Evolutionary conservation across 2,329 filamentous ascomycete species (phyloP).

Genomic region (Fusarium cyanostomum): DNA sequence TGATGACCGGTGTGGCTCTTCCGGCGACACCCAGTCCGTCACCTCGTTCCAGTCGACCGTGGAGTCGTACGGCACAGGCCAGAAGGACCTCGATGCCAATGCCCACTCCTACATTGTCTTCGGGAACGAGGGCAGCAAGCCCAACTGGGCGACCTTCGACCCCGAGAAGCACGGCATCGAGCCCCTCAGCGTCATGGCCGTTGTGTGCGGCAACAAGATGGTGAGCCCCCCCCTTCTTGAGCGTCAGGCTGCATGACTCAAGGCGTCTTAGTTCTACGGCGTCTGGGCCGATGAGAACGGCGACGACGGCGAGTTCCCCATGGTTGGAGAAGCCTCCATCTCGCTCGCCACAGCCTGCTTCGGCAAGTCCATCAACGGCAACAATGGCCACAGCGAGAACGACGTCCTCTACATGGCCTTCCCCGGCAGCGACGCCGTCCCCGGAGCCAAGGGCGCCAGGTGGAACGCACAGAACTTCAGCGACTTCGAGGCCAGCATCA

Average conservation of each 20-base stretch:
- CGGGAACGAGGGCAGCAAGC: slow-evolving; percentile 55
- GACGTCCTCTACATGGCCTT: slow-evolving; percentile 73
- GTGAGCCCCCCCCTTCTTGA: slow-evolving; percentile 34
- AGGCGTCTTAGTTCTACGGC: slow-evolving; percentile 59
- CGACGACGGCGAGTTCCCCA: slow-evolving; percentile 55
- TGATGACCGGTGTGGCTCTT: slow-evolving; percentile 57
- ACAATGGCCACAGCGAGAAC: slow-evolving; percentile 63
- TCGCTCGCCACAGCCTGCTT: slow-evolving; percentile 67
- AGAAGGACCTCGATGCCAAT: slow-evolving; percentile 59
- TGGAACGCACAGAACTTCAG: slow-evolving; percentile 62
- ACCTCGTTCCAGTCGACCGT: slow-evolving; percentile 59
- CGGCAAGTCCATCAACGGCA: slow-evolving; percentile 61
- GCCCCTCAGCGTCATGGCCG: slow-evolving; percentile 64
- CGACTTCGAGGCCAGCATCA: slow-evolving; percentile 64
- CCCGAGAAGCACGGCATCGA: slow-evolving; percentile 55
- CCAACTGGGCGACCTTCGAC: slow-evolving; percentile 51
- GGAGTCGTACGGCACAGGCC: slow-evolving; percentile 48
- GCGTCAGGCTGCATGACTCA: neutral
- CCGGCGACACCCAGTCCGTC: slow-evolving; percentile 54
- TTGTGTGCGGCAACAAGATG: slow-evolving; percentile 61
- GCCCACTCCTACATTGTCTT: slow-evolving; percentile 64
- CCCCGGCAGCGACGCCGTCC: slow-evolving; percentile 63
- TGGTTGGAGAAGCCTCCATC: slow-evolving; percentile 67
- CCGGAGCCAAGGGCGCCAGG: slow-evolving; percentile 60
- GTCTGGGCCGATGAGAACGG: slow-evolving; percentile 72